A percentile compares a stretch with the other conserved stretches of the same genome.
Conservation (phyloP, 2,329 filamentous ascomycete genomes). For the Parasarocladium wereldwijsianum region DNA sequence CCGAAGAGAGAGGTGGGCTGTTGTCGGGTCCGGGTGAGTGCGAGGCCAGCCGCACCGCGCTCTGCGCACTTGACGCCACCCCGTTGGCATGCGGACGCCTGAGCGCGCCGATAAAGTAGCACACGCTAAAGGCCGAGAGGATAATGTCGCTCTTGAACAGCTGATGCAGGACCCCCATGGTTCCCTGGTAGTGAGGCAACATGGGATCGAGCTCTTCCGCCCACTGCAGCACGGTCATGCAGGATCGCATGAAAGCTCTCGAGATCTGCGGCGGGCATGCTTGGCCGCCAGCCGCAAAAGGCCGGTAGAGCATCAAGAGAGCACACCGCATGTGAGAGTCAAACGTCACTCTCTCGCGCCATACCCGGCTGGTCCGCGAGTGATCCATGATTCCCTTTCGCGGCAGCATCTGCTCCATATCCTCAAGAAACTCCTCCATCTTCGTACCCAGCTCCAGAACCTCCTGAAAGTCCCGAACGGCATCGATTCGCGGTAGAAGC, state of each 20-base stretch:
- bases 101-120: slow-evolving; percentile 33
- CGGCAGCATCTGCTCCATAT: slow-evolving; percentile 37
- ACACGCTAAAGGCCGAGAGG: slow-evolving; percentile 39
- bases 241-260: slow-evolving; percentile 36
- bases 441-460: slow-evolving; percentile 38
- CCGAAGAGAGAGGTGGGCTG: neutral
- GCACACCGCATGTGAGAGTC: slow-evolving; percentile 40
- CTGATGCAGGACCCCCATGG: slow-evolving; percentile 37
- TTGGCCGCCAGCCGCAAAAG: slow-evolving; percentile 35
- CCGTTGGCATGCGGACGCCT: slow-evolving; percentile 15
- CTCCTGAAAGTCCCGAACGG: slow-evolving; percentile 35
- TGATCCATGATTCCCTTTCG: slow-evolving; percentile 25
- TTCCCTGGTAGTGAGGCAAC: slow-evolving; percentile 28
- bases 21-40: no score
- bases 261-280: slow-evolving; percentile 36
- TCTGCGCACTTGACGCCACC: slow-evolving; percentile 12
- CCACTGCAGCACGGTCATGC: slow-evolving; percentile 39
- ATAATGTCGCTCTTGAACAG: slow-evolving; percentile 38
- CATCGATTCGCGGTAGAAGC: slow-evolving; percentile 35
- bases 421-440: slow-evolving; percentile 37
- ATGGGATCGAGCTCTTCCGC: slow-evolving; percentile 37
- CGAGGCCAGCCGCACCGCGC: slow-evolving; percentile 18
- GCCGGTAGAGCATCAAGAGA: slow-evolving; percentile 36
- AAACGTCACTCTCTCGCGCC: slow-evolving; percentile 33
- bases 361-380: slow-evolving; percentile 31